Percentiles rank a stretch among this genome's conserved stretches.
Conservation (phyloP, 495 filamentous ascomycete species). For the Xylaria longipes region DNA sequence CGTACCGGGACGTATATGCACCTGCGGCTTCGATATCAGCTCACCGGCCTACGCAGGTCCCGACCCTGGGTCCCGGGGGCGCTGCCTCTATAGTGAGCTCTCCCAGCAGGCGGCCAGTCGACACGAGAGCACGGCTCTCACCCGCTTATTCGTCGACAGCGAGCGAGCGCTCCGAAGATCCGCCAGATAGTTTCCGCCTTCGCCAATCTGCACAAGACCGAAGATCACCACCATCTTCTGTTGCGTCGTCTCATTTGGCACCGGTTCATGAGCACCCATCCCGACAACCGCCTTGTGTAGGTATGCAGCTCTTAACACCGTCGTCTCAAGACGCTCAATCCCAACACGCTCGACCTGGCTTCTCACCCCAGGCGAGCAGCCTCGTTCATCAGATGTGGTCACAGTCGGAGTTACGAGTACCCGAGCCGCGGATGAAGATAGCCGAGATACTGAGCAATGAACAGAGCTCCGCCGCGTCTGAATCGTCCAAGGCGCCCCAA, state of each 20-base stretch:
- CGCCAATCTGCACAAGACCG: slow-evolving; percentile 30
- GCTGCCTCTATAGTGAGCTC: slow-evolving; percentile 31
- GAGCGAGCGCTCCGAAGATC: slow-evolving; percentile 47
- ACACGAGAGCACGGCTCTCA: slow-evolving; percentile 39
- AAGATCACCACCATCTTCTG: slow-evolving; percentile 28
- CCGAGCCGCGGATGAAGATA: slow-evolving; percentile 54
- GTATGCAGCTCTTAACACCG: slow-evolving; percentile 28
- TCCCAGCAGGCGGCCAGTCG: slow-evolving; percentile 39
- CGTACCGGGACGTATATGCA: slow-evolving; percentile 34
- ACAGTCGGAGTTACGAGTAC: slow-evolving; percentile 33
- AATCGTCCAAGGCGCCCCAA: slow-evolving; percentile 32
- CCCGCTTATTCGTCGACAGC: slow-evolving; percentile 45
- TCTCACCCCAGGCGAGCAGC: slow-evolving; percentile 29
- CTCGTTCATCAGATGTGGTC: slow-evolving; percentile 31
- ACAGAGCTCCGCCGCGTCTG: not conserved
- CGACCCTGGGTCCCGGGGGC: slow-evolving; percentile 42
- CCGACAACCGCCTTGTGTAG: slow-evolving; percentile 27
- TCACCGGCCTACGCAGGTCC: slow-evolving; percentile 32
- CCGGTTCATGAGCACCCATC: slow-evolving; percentile 23
- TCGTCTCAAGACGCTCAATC: slow-evolving; percentile 30
- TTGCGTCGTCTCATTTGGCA: slow-evolving; percentile 27
- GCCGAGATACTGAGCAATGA: slow-evolving; percentile 51
- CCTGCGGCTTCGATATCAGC: slow-evolving; percentile 29
- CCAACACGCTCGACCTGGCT: slow-evolving; percentile 28
- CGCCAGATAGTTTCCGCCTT: slow-evolving; percentile 33